These are phyloP conservation scores for Stylonectria norvegica DNA, from an alignment of 2,329 filamentous ascomycete species.

Conservation along the genomic window DNA sequence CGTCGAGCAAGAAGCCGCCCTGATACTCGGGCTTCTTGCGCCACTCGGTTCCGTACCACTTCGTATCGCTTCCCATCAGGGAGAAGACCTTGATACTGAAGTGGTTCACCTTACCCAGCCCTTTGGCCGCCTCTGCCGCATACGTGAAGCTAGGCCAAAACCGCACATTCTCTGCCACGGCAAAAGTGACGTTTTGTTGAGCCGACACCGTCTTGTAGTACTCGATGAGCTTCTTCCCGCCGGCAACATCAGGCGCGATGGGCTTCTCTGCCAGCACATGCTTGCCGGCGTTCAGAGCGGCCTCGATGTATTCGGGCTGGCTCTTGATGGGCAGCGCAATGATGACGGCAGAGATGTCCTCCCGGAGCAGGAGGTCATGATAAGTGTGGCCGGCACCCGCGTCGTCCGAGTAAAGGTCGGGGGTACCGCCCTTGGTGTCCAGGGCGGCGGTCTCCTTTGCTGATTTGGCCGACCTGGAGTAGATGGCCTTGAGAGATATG, in stretches of 20 bases:
- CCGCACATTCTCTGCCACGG: slow-evolving; percentile 71
- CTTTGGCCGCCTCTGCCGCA: slow-evolving; percentile 42
- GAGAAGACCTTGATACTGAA: slow-evolving; percentile 44
- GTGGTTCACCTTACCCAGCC: slow-evolving; percentile 35
- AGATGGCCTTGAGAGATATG: slow-evolving; percentile 61
- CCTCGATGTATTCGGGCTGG: slow-evolving; percentile 57
- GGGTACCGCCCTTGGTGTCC: slow-evolving; percentile 27
- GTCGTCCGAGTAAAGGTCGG: slow-evolving; percentile 57
- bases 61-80: slow-evolving; percentile 36
- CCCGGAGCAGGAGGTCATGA: slow-evolving; percentile 49
- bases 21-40: slow-evolving; percentile 67
- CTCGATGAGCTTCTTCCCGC: slow-evolving; percentile 39
- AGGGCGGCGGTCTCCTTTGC: slow-evolving; percentile 46
- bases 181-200: slow-evolving; percentile 41
- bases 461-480: slow-evolving; percentile 59
- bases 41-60: slow-evolving; percentile 56
- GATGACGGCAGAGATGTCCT: slow-evolving; percentile 54
- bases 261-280: slow-evolving; percentile 70
- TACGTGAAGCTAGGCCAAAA: slow-evolving; percentile 55
- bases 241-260: slow-evolving; percentile 56
- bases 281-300: slow-evolving; percentile 61
- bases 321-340: slow-evolving; percentile 60
- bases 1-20: slow-evolving; percentile 74
- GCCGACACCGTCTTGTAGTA: slow-evolving; percentile 29
- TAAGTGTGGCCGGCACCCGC: slow-evolving; percentile 44